Percentiles rank a stretch among this genome's conserved stretches.
These are phyloP conservation scores for Claviceps lovelessii DNA, from an alignment of 2,329 filamentous ascomycete species.

Conservation along the genomic window DNA sequence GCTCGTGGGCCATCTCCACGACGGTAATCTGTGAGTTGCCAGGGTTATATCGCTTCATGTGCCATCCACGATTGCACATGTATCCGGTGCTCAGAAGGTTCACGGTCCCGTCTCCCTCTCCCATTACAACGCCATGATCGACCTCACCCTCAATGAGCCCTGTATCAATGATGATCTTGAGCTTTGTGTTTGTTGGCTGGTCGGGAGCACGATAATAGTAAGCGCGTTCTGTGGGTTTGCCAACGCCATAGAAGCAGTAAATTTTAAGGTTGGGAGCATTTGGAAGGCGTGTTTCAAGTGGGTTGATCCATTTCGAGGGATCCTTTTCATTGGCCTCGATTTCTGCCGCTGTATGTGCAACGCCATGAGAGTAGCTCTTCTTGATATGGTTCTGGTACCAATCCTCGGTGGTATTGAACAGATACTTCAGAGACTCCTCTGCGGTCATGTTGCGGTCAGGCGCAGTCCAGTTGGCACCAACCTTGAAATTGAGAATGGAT, in stretches of 20 bases:
- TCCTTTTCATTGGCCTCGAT: constrained; percentile 72
- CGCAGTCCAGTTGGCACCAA: constrained; percentile 46
- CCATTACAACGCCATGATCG: constrained; percentile 88
- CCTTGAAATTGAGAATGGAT: constrained; percentile 70
- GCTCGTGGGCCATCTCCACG: constrained; percentile 93
- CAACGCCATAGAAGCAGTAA: constrained; percentile 93
- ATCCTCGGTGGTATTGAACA: constrained; percentile 62
- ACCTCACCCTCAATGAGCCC: constrained; percentile 42
- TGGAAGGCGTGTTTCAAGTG: constrained; percentile 75
- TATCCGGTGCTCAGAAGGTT: constrained; percentile 85
- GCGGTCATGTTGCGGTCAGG: constrained; percentile 68
- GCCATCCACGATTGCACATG: constrained; percentile 95
- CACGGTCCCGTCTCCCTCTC: constrained; percentile 91
- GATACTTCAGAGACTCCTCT: constrained; percentile 58
- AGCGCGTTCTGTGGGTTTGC: constrained; percentile 80
- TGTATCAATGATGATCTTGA: constrained; percentile 64
- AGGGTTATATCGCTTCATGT: constrained; percentile 85
- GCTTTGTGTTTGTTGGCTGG: constrained; percentile 44
- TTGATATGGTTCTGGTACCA: constrained; percentile 72
- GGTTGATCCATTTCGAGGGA: constrained; percentile 82
- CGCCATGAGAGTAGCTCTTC: constrained; percentile 70
- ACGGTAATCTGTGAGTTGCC: constrained; percentile 67
- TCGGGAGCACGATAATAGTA: constrained; percentile 77
- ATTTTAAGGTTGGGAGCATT: constrained; percentile 82
- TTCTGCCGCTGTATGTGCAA: constrained; percentile 65